These are phyloP conservation scores for Hygrophila difformis DNA, from an alignment of 257 asterid species.

Conservation along the genomic window DNA sequence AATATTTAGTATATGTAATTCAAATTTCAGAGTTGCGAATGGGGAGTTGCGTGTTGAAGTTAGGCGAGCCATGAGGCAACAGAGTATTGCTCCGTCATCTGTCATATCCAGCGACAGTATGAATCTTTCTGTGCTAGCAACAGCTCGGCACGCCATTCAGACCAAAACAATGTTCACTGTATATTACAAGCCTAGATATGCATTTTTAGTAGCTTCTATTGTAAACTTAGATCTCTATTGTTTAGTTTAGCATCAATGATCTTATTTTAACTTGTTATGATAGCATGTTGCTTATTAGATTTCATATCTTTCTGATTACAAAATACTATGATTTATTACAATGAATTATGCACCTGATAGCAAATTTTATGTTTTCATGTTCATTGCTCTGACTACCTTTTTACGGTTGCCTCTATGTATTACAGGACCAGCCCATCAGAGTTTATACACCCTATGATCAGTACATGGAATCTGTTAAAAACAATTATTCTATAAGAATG, in stretches of 20 bases:
- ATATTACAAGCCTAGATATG: slow-evolving; percentile 92
- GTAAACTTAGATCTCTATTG: background rate
- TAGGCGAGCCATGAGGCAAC: slow-evolving; percentile 95
- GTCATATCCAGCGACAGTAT: slow-evolving; percentile 98
- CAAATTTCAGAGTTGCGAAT: slow-evolving; percentile 70
- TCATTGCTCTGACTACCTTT: background rate
- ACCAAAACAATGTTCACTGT: slow-evolving; percentile 81
- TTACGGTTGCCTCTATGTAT: background rate
- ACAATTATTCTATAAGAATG: slow-evolving; percentile 82
- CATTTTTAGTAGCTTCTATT: slow-evolving; percentile 2
- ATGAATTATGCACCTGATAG: too few species aligned
- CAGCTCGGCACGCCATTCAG: slow-evolving; percentile 96
- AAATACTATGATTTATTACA: too few species aligned
- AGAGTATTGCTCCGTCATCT: slow-evolving; percentile 81
- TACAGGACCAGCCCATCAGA: slow-evolving; percentile 91
- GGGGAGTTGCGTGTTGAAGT: slow-evolving; percentile 97
- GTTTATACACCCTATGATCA: slow-evolving; percentile 80
- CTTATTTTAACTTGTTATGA: background rate
- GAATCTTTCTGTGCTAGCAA: slow-evolving; percentile 98
- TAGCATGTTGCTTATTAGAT: too few species aligned
- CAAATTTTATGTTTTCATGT: too few species aligned
- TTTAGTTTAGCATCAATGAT: background rate
- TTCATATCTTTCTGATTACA: too few species aligned
- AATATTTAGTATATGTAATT: background rate
- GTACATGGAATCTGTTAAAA: slow-evolving; percentile 69